Base-by-base conservation (phyloP, 2,329 filamentous ascomycete genomes). In the Chaetomium strumarium region DNA sequence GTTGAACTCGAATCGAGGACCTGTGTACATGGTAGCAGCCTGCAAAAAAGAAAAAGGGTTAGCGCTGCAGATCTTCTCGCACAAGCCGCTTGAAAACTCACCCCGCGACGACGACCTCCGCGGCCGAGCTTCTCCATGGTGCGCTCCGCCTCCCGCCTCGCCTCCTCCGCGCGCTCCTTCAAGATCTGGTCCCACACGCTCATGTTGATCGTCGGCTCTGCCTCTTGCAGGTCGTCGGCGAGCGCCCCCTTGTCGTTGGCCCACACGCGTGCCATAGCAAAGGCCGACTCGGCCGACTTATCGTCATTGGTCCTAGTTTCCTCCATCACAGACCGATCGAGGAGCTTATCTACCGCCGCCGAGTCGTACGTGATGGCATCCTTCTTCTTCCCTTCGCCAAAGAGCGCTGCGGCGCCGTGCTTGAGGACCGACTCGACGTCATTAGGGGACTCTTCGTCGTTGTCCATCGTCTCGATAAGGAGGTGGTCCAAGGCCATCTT, bases 401-500 rank as follows among this genome's bases (percentile, higher is more conserved):
- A 97, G 3, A 99, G 73, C 11, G 91, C 88, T 53, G 87, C 83
- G 0, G 92, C 91, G 49, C 93, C 93, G 64, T 95, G 87, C 59
- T 85, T 86, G 37, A 99, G 76, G 55, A 97, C 91, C 0, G 88
- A 88, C 62, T 95, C 90, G 5, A 97, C 72, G 63, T 97, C 90
- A 55, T 86, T 78, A 8, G 84, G 83, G 9, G 81, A 83, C 36
- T 92, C 81, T 42, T 58, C 58, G 16, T 93, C 86, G n/a, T 91
- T 85, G 2, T 83, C 89, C 81, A 99, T 90, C 49, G 83, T 85
- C 66, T 97, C 91, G 55, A 99, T 96, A 17, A 99, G 79, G 1
- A 93, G 88, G 67, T 97, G 91, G 62, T 99, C 93, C 0, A 99
- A 79, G 0, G 90, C 90, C 83, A 99, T 90, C 72, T 99, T 99